Conservation (phyloP, 2,329 filamentous ascomycete genomes). For the Aspergillus sclerotialis region DNA sequence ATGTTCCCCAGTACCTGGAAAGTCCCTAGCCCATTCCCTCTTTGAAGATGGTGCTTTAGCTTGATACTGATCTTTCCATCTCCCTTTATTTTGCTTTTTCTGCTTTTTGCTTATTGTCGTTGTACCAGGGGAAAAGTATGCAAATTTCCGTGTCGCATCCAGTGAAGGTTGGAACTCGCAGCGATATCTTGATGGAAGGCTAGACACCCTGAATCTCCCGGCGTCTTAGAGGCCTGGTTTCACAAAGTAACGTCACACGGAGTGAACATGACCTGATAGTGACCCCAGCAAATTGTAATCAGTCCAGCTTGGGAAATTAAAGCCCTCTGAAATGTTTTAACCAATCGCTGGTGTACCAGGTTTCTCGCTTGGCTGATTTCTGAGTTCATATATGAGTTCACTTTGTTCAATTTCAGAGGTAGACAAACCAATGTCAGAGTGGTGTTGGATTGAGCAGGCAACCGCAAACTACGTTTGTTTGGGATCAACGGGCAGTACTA, state of each 20-base stretch:
- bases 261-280: constrained; percentile 21
- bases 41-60: constrained; percentile 9
- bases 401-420: too few relatives aligned
- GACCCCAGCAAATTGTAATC: constrained; percentile 16
- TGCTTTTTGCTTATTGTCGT: constrained; percentile 8
- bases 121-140: constrained; percentile 25
- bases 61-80: constrained; percentile 16
- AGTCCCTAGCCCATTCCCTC: constrained; percentile 4
- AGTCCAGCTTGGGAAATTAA: constrained; percentile 12
- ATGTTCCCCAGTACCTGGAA: constrained; percentile 4
- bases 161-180: constrained; percentile 11
- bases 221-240: constrained; percentile 26
- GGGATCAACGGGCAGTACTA: constrained; percentile 12
- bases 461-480: constrained; percentile 27
- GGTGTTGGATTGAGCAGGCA: constrained; percentile 14
- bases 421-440: too few relatives aligned
- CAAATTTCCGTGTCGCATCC: constrained; percentile 24
- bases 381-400: too few relatives aligned
- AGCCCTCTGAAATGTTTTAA: constrained; percentile 14
- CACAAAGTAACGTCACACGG: constrained; percentile 35
- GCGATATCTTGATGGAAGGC: constrained; percentile 12
- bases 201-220: constrained; percentile 17
- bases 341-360: constrained; percentile 12
- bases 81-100: constrained; percentile 5
- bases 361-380: too few relatives aligned